Base-by-base conservation (phyloP, 441 rosid species). In the Populus hybrid region DNA sequence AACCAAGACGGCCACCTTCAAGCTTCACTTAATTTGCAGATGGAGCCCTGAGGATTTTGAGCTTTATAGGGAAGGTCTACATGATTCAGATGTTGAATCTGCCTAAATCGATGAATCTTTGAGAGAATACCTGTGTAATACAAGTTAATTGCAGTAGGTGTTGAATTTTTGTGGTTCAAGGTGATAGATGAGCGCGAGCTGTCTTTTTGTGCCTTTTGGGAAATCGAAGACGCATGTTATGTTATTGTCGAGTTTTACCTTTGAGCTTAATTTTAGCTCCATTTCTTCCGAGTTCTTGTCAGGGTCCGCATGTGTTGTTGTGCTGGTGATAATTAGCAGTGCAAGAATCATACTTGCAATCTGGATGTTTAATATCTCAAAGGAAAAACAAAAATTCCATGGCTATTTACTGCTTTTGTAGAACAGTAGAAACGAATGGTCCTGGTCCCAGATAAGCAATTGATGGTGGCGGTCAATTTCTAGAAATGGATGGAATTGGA, bases 1-100 rank as follows among this genome's bases (percentile, higher is more conserved):
- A 29, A 87, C 89, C 66, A 92, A 92, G 87, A 87, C 94, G 99
- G 98, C 99, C 42, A 89, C 94, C 31, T 94, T 97, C 90, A 86
- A 82, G 65, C 97, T 97, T 21, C 84, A 89, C 82, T 84, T 97
- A 85, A 79, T 92, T 73, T 89, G 98, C 87, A 83, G 97, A 82
- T 97, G 98, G 97, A 87, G 89, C 56, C 84, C 90, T 11, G 89
- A 84, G 79, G 97, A 91, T 74, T 92, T 94, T 38, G 98, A 94
- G 82, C 93, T 90, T 33, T 92, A 90, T 75, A 78, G 79, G 61
- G 95, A 88, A 84, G 93, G 89, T 64, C 87, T 76, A 65, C 90
- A 80, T 18, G 93, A 79, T 78, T 94, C 98, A 0, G 99, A 92
- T 76, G 80, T 96, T 23, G 99, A 96, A 77, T 89, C 93, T 65